Percentiles rank a stretch among this genome's conserved stretches.
phyloP scores from a whole-genome alignment of 345 rosid species.

The Physaria fendleri region DNA sequence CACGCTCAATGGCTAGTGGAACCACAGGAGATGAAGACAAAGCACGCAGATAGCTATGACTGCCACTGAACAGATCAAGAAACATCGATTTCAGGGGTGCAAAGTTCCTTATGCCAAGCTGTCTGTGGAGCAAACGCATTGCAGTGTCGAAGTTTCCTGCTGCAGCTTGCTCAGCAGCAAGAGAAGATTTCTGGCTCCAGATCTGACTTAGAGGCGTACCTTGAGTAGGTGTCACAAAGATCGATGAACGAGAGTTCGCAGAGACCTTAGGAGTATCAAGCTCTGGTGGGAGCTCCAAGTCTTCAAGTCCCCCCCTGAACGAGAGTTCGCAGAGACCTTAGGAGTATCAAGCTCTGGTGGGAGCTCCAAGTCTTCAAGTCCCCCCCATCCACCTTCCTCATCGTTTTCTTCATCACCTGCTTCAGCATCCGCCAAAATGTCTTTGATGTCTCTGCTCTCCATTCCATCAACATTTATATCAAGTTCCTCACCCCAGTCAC shows the following conservation, averaged over 20 bases:
- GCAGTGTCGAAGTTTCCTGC: constrained; percentile 93
- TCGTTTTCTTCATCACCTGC: constrained; percentile 53
- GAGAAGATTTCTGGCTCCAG: constrained; percentile 81
- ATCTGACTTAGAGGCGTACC: constrained; percentile 90
- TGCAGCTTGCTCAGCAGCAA: constrained; percentile 89
- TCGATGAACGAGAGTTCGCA: constrained; percentile 48
- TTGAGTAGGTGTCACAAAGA: constrained; percentile 75
- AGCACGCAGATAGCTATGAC: constrained; percentile 67
- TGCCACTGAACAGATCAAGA: constrained; percentile 61
- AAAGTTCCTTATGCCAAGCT: constrained; percentile 83
- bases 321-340: constrained; percentile 46
- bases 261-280: constrained; percentile 68
- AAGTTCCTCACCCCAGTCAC: constrained; percentile 85
- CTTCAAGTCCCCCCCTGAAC: constrained; percentile 92
- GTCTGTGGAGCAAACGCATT: constrained; percentile 83
- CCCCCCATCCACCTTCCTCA: constrained; percentile 96
- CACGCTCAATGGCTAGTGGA: constrained; percentile 74
- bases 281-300: constrained; percentile 84
- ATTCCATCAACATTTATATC: constrained; percentile 63
- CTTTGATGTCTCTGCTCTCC: constrained; percentile 53
- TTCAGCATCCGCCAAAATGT: constrained; percentile 59
- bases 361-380: constrained; percentile 80
- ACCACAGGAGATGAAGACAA: constrained; percentile 75
- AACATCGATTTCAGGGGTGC: constrained; percentile 63
- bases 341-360: constrained; percentile 88